phyloP scores from a whole-genome alignment of 441 rosid genomes.

The Corymbia calophylla region DNA sequence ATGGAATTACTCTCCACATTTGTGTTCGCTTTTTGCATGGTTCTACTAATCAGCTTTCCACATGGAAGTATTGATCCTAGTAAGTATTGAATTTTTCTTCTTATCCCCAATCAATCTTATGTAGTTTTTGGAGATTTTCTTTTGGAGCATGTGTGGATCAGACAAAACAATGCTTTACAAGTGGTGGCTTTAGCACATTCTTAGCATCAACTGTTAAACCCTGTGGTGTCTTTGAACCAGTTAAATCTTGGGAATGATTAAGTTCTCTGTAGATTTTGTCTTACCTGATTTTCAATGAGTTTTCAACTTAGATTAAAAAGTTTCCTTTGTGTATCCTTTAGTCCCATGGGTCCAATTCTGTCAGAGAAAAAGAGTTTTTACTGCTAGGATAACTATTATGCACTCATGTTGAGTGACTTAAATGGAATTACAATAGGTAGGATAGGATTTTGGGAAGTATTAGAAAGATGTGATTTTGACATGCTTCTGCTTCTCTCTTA shows the following conservation, averaged over 20 bases:
- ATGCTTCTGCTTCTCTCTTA: constrained; percentile 7
- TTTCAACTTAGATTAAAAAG: not conserved
- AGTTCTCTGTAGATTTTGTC: not conserved
- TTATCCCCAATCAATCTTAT: not conserved
- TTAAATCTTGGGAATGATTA: not conserved
- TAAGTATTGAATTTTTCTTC: constrained; percentile 26
- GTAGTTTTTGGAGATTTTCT: not conserved
- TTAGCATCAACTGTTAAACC: not conserved
- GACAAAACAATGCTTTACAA: not conserved
- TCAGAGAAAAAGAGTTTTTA: not conserved
- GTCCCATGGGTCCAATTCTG: not conserved
- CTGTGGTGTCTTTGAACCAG: constrained; percentile 1
- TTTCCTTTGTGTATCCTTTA: not conserved
- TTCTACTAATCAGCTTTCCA: constrained; percentile 94
- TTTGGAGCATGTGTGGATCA: not conserved
- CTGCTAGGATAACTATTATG: not conserved
- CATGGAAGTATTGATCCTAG: constrained; percentile 98
- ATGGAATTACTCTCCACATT: constrained; percentile 98
- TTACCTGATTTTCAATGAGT: not conserved
- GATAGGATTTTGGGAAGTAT: not conserved
- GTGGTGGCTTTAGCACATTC: not conserved
- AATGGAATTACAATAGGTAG: not conserved
- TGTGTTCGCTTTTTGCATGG: constrained; percentile 98
- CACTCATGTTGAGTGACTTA: not conserved
- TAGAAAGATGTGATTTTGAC: not conserved